Evolutionary conservation across 106 monocot genomes (phyloP).

Genomic region (Allium sativum): DNA sequence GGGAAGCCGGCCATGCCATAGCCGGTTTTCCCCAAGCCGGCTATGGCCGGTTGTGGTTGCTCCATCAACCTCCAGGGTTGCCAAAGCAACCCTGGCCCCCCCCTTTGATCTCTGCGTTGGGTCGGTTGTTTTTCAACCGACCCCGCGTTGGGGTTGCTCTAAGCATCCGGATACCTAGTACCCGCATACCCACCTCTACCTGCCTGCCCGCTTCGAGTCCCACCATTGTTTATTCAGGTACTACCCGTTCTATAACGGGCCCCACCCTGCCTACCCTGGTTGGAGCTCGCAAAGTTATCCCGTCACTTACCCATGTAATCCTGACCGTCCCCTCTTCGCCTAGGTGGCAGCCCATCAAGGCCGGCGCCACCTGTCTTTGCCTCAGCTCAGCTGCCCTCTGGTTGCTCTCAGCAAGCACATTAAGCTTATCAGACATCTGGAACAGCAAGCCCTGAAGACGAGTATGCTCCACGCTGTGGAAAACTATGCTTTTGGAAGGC

Average conservation of each 20-base stretch:
- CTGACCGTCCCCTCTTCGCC: constrained; percentile 54
- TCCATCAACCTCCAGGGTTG: no score
- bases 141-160: no score
- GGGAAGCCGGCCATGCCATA: no score
- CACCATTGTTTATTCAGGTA: constrained; percentile 22
- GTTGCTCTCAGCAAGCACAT: constrained; percentile 73
- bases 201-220: constrained; percentile 17
- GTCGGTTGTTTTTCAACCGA: no score
- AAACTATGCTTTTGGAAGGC: constrained; percentile 65
- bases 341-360: constrained; percentile 61
- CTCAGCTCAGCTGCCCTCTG: constrained; percentile 84
- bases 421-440: constrained; percentile 86
- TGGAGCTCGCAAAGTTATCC: constrained; percentile 36
- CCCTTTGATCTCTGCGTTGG: no score
- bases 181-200: constrained; percentile 27
- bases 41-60: no score
- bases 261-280: constrained; percentile 37
- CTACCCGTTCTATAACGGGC: constrained; percentile 24
- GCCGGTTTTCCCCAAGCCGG: no score
- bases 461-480: constrained; percentile 66
- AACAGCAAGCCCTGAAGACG: constrained; percentile 75
- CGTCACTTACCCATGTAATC: constrained; percentile 60
- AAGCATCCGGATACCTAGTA: constrained; percentile 52
- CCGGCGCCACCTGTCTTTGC: constrained; percentile 75
- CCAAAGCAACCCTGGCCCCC: no score